Percentiles rank a stretch among this genome's conserved stretches.
Conservation (phyloP, 495 filamentous ascomycete species). For the Podospora appendiculata region DNA sequence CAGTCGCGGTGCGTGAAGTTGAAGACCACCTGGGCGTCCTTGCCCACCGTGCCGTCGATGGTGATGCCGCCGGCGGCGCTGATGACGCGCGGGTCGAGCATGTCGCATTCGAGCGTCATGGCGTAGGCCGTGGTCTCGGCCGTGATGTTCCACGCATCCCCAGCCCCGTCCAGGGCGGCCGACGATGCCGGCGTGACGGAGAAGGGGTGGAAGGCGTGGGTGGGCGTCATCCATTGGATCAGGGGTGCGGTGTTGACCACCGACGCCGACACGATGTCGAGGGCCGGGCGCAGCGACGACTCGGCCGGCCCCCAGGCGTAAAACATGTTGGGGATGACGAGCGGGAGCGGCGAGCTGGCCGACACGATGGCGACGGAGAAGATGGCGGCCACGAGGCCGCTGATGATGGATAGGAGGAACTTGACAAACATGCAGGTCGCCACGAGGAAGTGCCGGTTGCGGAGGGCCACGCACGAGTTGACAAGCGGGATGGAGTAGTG, state of each 20-base stretch:
- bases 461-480: neutral
- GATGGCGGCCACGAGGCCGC: neutral
- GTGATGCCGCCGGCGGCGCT: neutral
- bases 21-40: neutral
- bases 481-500: neutral
- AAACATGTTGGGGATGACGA: neutral
- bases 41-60: neutral
- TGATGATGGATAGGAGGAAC: neutral
- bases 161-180: too few relatives aligned
- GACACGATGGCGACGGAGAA: neutral
- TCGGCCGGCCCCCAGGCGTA: neutral
- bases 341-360: neutral
- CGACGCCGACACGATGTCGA: neutral
- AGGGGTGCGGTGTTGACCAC: neutral
- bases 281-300: neutral
- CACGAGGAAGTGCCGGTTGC: neutral
- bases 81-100: neutral
- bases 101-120: neutral
- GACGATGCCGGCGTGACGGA: neutral
- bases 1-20: neutral
- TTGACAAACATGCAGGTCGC: neutral
- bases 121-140: neutral
- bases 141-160: neutral
- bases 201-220: neutral
- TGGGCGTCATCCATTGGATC: neutral